Evolutionary conservation across 1,284 basidiomycete genomes (phyloP).

Genomic region (Sphagnurus paluster): DNA sequence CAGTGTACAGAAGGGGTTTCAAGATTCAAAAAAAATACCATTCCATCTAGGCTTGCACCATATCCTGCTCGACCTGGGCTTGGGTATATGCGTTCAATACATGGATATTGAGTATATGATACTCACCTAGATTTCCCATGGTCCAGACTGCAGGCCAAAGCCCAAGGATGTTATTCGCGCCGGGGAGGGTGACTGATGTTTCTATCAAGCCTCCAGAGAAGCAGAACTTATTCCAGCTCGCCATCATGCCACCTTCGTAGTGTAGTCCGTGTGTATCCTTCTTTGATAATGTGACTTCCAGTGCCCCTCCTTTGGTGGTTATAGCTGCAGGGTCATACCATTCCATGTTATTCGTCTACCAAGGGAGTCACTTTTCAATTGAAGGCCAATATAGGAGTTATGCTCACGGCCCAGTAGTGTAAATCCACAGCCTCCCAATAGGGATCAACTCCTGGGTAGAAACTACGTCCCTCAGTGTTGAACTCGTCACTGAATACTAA

Average conservation of each 20-base stretch:
- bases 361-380: slow-evolving; percentile 1
- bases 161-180: slow-evolving; percentile 56
- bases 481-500: slow-evolving; percentile 93
- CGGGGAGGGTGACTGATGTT: slow-evolving; percentile 80
- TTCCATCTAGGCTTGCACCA: slow-evolving; percentile 49
- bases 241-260: slow-evolving; percentile 72
- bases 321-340: slow-evolving; percentile 80
- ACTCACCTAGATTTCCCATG: slow-evolving; percentile 55
- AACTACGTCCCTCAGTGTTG: slow-evolving; percentile 76
- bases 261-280: slow-evolving; percentile 72
- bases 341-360: slow-evolving; percentile 49
- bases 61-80: slow-evolving; percentile 47
- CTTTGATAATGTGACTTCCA: slow-evolving; percentile 76
- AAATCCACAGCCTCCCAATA: slow-evolving; percentile 76
- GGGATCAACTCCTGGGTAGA: slow-evolving; percentile 73
- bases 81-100: slow-evolving; percentile 57
- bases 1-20: neutral
- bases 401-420: slow-evolving; percentile 49
- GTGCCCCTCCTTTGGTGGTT: slow-evolving; percentile 75
- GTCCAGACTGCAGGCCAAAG: slow-evolving; percentile 78
- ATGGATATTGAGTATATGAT: slow-evolving; percentile 32
- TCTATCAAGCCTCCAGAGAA: slow-evolving; percentile 86
- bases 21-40: slow-evolving; percentile 32
- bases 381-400: neutral
- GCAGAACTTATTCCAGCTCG: slow-evolving; percentile 92